A percentile compares a stretch with the other conserved stretches of the same genome.
Conservation (phyloP, 75 land plant species). For the Pinus albicaulis region DNA sequence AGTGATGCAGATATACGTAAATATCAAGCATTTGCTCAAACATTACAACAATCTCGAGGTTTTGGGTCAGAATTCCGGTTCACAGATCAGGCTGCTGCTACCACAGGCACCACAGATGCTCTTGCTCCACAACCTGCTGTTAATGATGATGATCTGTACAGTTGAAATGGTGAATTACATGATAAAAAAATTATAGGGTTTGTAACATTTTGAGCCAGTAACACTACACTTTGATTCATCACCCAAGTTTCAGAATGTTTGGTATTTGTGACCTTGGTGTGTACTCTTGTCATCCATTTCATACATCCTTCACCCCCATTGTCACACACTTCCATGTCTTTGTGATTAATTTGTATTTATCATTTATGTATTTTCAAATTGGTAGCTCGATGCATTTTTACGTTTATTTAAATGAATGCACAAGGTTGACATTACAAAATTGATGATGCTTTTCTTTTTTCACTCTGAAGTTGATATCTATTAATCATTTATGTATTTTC, state of each 20-base stretch:
- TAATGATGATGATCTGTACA: conserved; percentile 66
- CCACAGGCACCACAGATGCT: conserved; percentile 30
- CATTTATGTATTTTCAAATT: neutral
- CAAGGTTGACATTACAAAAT: too few relatives aligned
- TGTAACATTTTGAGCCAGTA: neutral
- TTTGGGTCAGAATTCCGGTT: conserved; percentile 84
- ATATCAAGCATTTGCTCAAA: conserved; percentile 88
- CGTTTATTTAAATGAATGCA: too few relatives aligned
- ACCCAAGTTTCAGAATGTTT: neutral
- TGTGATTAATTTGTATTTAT: neutral
- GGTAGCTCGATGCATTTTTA: neutral
- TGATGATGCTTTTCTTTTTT: too few relatives aligned
- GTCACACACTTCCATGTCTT: too few relatives aligned
- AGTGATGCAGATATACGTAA: conserved; percentile 90
- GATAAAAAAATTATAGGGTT: neutral
- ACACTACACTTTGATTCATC: neutral
- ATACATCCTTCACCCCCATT: too few relatives aligned
- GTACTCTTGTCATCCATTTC: neutral
- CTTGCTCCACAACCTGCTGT: conserved; percentile 45
- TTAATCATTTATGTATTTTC: neutral
- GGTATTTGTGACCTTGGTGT: neutral
- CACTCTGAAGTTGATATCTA: too few relatives aligned
- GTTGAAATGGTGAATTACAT: conserved; percentile 3
- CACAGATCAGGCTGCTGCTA: conserved; percentile 38
- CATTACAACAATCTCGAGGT: conserved; percentile 83